phyloP scores from a whole-genome alignment of 495 filamentous ascomycete species.

The Collariella sp. region DNA sequence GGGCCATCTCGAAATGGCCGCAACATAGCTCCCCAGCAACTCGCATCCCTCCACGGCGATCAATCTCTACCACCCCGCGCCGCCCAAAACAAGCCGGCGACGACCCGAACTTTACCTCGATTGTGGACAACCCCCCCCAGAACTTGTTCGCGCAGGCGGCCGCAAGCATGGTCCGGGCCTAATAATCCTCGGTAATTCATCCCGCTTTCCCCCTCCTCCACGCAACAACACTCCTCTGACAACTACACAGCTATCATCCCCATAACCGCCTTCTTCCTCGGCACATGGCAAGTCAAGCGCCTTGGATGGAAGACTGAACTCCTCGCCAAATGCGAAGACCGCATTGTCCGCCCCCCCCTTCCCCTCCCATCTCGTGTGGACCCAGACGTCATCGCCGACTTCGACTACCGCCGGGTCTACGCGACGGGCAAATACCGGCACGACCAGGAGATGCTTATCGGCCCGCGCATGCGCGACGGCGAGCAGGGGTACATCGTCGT shows the following conservation, averaged over 20 bases:
- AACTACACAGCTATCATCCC: slow-evolving; percentile 66
- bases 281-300: slow-evolving; percentile 93
- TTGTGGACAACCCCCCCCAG: slow-evolving; percentile 79
- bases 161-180: slow-evolving; percentile 73
- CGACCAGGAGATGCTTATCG: slow-evolving; percentile 92
- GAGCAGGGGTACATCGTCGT: slow-evolving; percentile 84
- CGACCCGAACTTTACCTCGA: slow-evolving; percentile 63
- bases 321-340: slow-evolving; percentile 82
- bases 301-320: slow-evolving; percentile 88
- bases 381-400: slow-evolving; percentile 67
- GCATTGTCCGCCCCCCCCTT: slow-evolving; percentile 74
- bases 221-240: background rate
- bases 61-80: slow-evolving; percentile 25
- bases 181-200: slow-evolving; percentile 58
- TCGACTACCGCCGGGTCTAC: slow-evolving; percentile 82
- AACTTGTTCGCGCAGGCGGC: slow-evolving; percentile 60
- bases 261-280: slow-evolving; percentile 79
- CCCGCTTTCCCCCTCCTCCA: background rate
- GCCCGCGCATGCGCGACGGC: slow-evolving; percentile 80
- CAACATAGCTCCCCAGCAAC: background rate
- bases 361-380: slow-evolving; percentile 80
- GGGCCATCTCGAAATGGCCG: background rate
- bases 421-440: slow-evolving; percentile 70
- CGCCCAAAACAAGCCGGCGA: slow-evolving; percentile 44
- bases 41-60: slow-evolving; percentile 16